Conservation (phyloP, 2,329 filamentous ascomycete species). For the Chaetomium sp. region DNA sequence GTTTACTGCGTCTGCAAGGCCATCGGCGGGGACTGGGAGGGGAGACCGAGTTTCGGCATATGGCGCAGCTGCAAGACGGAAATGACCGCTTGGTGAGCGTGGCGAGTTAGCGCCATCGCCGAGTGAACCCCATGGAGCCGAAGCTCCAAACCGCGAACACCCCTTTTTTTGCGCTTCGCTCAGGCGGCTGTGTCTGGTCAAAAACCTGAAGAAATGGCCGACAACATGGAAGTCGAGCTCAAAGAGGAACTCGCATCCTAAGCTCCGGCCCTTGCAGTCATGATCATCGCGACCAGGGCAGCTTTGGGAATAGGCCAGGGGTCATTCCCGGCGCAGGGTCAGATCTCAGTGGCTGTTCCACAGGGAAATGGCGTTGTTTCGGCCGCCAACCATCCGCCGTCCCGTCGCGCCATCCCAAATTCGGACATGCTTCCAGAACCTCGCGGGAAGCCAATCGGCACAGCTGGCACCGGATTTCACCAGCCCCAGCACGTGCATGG, state of each 20-base stretch:
- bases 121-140: too few species aligned
- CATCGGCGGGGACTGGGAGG: background rate
- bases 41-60: background rate
- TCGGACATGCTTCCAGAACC: slow-evolving; percentile 14
- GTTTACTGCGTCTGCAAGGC: slow-evolving; percentile 20
- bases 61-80: background rate
- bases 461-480: background rate
- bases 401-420: slow-evolving; percentile 22
- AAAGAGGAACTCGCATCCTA: slow-evolving; percentile 21
- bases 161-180: background rate
- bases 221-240: slow-evolving; percentile 4
- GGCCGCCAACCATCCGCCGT: slow-evolving; percentile 21
- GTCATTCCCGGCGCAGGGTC: slow-evolving; percentile 9
- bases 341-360: slow-evolving; percentile 18
- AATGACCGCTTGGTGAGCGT: background rate
- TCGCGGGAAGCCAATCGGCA: slow-evolving; percentile 19
- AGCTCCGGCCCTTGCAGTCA: slow-evolving; percentile 17
- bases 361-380: slow-evolving; percentile 13
- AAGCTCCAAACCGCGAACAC: background rate
- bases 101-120: background rate
- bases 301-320: slow-evolving; percentile 16
- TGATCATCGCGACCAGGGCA: slow-evolving; percentile 18
- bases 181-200: background rate
- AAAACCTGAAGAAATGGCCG: background rate
- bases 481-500: background rate